Evolutionary conservation across 139 green algal species (phyloP), one percentile per base, ranked within the genome.

Genomic region (Micromonas pusilla): DNA sequence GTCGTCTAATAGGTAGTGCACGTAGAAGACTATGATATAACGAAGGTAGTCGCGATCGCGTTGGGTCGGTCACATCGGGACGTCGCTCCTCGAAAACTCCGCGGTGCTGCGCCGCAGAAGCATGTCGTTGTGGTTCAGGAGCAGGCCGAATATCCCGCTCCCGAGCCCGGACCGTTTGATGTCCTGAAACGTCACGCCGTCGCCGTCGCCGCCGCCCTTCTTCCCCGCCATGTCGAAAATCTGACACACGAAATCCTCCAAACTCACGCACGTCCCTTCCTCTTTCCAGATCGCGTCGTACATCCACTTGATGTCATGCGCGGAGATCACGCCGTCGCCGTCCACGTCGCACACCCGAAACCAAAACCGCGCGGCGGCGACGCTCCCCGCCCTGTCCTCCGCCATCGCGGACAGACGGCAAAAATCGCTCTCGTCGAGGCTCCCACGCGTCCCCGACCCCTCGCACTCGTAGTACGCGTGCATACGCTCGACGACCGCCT

Each of bases 41-140:
- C n/a, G n/a, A n/a, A n/a, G n/a, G n/a, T n/a, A n/a, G n/a, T n/a
- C n/a, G n/a, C n/a, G n/a, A n/a, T 57, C 45, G 45, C 45, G 9
- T 9, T 16, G 9, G 9, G 45, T 16, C 45, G 45, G 13, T 85
- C 38, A 86, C 66, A 86, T 62, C 32, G 83, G 78, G 77, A 79
- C 82, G 38, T 89, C 75, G 0, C 78, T 76, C 1, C 71, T n/a
- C 2, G 76, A 81, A 79, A 82, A 89, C 79, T 89, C 85, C 4
- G 80, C 74, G 0, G 85, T 89, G 33, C 83, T 82, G 0, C 85
- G 70, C 70, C 84, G 83, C 77, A 87, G 66, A 73, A 89, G 78
- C 85, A 89, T 87, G 80, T 89, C 85, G 74, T 84, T 83, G 80
- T 87, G 83, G 79, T 89, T 89, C 25, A 80, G 67, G 25, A 89